phyloP scores from a whole-genome alignment of 768 basidiomycete species.

The Hericium coralloides region DNA sequence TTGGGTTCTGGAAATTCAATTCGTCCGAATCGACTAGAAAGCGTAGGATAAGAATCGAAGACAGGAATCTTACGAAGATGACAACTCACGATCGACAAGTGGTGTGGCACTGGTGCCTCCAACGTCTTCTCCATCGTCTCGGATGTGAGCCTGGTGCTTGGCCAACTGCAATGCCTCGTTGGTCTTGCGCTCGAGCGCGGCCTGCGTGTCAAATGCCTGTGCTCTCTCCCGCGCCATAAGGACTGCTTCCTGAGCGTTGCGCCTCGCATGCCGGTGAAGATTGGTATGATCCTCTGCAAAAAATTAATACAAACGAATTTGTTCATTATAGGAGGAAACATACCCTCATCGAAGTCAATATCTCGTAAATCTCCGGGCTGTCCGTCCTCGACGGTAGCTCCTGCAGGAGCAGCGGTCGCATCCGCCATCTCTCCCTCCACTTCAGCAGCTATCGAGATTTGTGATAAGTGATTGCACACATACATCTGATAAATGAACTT shows the following conservation, averaged over 20 bases:
- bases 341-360: constrained; percentile 90
- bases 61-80: not conserved
- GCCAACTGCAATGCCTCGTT: constrained; percentile 68
- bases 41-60: not conserved
- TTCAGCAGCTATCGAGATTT: constrained; percentile 52
- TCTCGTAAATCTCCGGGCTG: constrained; percentile 50
- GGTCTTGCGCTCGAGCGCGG: constrained; percentile 73
- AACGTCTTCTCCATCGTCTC: constrained; percentile 35
- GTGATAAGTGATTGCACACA: constrained; percentile 8
- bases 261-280: constrained; percentile 72
- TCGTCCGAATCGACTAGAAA: constrained; percentile 85
- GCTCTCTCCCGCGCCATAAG: constrained; percentile 71
- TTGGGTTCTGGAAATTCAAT: constrained; percentile 98
- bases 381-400: constrained; percentile 48
- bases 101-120: constrained; percentile 26
- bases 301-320: not conserved
- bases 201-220: constrained; percentile 75
- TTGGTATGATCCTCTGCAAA: constrained; percentile 77
- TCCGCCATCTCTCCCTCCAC: constrained; percentile 50
- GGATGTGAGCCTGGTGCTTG: constrained; percentile 39
- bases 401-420: constrained; percentile 38
- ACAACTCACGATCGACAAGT: constrained; percentile 62
- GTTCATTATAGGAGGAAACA: constrained; percentile 12
- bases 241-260: constrained; percentile 87
- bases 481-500: constrained; percentile 20